Evolutionary conservation across 257 asterid species (phyloP).

Genomic region (Petrea volubilis): DNA sequence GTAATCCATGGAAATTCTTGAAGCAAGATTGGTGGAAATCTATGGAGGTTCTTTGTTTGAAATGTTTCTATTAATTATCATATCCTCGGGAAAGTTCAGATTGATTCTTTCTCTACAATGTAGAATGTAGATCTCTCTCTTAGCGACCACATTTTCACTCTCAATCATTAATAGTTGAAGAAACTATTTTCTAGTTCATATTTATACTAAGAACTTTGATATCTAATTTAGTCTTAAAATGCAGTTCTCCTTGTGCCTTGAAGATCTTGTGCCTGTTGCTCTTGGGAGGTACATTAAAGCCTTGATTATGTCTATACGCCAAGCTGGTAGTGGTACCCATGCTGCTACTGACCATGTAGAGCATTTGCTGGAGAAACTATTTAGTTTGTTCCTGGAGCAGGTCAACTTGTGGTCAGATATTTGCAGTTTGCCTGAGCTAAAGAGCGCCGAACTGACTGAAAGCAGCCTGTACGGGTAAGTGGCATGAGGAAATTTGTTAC

Average conservation of each 20-base stretch:
- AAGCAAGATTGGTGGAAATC: background rate
- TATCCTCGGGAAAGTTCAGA: conserved; percentile 11
- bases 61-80: conserved; percentile 4
- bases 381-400: conserved; percentile 87
- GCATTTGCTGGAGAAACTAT: conserved; percentile 81
- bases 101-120: background rate
- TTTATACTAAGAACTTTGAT: conserved; percentile 19
- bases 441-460: conserved; percentile 74
- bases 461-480: conserved; percentile 73
- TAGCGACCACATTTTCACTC: conserved; percentile 1
- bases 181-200: conserved; percentile 12
- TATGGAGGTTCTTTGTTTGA: conserved; percentile 16
- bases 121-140: conserved; percentile 11
- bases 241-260: conserved; percentile 96
- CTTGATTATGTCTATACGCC: conserved; percentile 52
- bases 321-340: conserved; percentile 41
- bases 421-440: conserved; percentile 81
- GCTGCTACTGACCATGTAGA: conserved; percentile 45
- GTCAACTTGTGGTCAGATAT: conserved; percentile 85
- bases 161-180: background rate
- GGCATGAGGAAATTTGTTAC: background rate
- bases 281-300: conserved; percentile 86
- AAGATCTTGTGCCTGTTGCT: conserved; percentile 91
- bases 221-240: conserved; percentile 32
- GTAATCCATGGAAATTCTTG: background rate